phyloP scores from a whole-genome alignment of 352 stramenopile species.

The Pythium aristosporum region DNA sequence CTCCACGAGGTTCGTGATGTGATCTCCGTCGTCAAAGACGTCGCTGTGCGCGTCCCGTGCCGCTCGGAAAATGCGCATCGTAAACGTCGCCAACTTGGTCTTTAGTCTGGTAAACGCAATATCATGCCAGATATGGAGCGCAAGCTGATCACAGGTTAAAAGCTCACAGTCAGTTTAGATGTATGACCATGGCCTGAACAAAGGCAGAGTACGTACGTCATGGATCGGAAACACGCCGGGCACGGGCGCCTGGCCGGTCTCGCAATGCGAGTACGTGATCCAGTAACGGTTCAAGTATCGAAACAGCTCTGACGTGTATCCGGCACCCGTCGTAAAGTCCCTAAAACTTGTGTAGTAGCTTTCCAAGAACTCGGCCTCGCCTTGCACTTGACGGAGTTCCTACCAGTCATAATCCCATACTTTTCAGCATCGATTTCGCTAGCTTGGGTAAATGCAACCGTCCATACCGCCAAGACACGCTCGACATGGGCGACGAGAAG shows the following conservation, averaged over 20 bases:
- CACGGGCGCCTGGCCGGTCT: conserved; percentile 80
- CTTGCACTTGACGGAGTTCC: conserved; percentile 55
- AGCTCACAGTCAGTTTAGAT: background rate
- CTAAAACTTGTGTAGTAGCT: conserved; percentile 72
- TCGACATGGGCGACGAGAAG: conserved; percentile 73
- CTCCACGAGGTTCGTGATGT: conserved; percentile 67
- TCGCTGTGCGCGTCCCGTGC: conserved; percentile 54
- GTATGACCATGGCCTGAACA: background rate
- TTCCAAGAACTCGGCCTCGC: conserved; percentile 65
- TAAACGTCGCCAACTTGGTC: conserved; percentile 56
- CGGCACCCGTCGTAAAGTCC: conserved; percentile 68
- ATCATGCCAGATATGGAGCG: conserved; percentile 85
- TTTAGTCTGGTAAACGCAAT: conserved; percentile 73
- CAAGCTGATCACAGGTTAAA: conserved; percentile 41
- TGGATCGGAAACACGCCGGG: conserved; percentile 81
- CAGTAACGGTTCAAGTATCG: conserved; percentile 87
- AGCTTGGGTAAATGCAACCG: background rate
- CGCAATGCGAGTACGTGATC: conserved; percentile 86
- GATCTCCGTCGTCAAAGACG: conserved; percentile 72
- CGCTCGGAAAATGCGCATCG: conserved; percentile 66
- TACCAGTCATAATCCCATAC: conserved; percentile 5
- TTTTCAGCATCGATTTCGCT: background rate
- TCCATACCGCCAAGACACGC: conserved; percentile 44
- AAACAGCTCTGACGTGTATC: conserved; percentile 84
- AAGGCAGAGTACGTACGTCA: conserved; percentile 41